These are phyloP conservation scores for Chaetomium tenue DNA, from an alignment of 495 filamentous ascomycete species.

Conservation along the genomic window DNA sequence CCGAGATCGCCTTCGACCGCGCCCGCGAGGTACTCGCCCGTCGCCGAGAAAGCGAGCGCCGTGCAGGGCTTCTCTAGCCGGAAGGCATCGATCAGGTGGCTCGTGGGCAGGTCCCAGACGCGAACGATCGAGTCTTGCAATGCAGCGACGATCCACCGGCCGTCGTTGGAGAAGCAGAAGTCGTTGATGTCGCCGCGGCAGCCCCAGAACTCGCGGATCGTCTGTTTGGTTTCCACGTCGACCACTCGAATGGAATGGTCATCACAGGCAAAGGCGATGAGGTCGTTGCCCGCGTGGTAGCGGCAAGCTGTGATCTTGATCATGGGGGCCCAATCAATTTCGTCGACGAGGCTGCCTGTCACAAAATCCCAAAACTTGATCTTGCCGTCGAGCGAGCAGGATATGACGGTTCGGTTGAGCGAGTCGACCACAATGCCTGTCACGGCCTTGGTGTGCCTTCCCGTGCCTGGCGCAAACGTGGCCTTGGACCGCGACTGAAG, in stretches of 20 bases:
- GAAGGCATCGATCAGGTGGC: conserved; percentile 89
- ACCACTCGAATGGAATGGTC: conserved; percentile 85
- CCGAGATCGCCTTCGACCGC: conserved; percentile 82
- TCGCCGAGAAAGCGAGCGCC: conserved; percentile 79
- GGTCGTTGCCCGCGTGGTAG: conserved; percentile 75
- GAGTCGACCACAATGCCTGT: conserved; percentile 83
- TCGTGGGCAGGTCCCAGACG: conserved; percentile 94
- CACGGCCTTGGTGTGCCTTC: conserved; percentile 75
- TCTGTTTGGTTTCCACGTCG: conserved; percentile 83
- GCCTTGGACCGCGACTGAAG: conserved; percentile 43
- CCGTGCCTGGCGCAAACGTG: conserved; percentile 47
- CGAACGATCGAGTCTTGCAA: conserved; percentile 79
- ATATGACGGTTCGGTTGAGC: conserved; percentile 77
- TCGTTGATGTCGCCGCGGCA: conserved; percentile 78
- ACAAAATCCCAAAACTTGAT: conserved; percentile 97
- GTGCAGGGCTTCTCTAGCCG: conserved; percentile 71
- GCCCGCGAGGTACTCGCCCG: conserved; percentile 89
- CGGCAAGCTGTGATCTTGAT: conserved; percentile 72
- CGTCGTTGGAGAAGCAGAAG: conserved; percentile 88
- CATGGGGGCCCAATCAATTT: conserved; percentile 84
- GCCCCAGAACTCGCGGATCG: conserved; percentile 91
- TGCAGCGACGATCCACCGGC: conserved; percentile 87
- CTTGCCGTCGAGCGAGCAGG: conserved; percentile 86
- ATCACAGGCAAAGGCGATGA: conserved; percentile 86
- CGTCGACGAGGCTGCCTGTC: conserved; percentile 70